These are phyloP conservation scores for Mortierella sp. DNA, from an alignment of 371 early-diverging fungal species.

Conservation along the genomic window DNA sequence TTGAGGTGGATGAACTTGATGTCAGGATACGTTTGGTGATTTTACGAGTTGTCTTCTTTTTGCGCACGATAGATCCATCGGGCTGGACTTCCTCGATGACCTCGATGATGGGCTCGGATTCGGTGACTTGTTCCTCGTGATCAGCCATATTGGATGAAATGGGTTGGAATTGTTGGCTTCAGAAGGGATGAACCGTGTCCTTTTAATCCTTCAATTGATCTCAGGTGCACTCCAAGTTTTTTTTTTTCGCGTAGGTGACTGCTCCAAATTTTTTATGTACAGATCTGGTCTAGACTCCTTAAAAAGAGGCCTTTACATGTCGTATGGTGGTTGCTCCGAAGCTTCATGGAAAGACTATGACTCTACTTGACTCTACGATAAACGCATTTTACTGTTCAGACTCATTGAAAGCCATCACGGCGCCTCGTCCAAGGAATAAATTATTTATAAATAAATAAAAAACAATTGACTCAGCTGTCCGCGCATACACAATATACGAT, in stretches of 20 bases:
- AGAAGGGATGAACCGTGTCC: constrained; percentile 1
- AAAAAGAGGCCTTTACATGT: too few species aligned
- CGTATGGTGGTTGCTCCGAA: too few species aligned
- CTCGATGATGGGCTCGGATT: constrained; percentile 34
- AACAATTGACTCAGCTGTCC: too few species aligned
- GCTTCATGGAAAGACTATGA: too few species aligned
- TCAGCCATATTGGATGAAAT: constrained; percentile 26
- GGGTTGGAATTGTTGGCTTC: constrained; percentile 5
- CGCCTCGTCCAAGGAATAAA: too few species aligned
- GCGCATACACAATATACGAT: background rate
- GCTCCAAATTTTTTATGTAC: background rate
- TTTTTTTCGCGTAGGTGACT: background rate
- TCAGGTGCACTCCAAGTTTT: background rate
- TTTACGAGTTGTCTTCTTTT: constrained; percentile 42
- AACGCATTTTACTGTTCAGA: too few species aligned
- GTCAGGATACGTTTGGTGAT: constrained; percentile 33
- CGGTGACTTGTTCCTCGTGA: constrained; percentile 29
- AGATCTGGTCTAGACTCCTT: too few species aligned
- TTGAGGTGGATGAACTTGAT: constrained; percentile 19
- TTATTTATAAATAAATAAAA: too few species aligned
- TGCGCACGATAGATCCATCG: constrained; percentile 40
- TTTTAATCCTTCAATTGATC: background rate
- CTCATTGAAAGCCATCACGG: too few species aligned
- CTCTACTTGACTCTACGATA: too few species aligned
- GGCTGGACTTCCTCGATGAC: constrained; percentile 32